phyloP scores from a whole-genome alignment of 2,329 filamentous ascomycete species.

The Cercospora sojina region DNA sequence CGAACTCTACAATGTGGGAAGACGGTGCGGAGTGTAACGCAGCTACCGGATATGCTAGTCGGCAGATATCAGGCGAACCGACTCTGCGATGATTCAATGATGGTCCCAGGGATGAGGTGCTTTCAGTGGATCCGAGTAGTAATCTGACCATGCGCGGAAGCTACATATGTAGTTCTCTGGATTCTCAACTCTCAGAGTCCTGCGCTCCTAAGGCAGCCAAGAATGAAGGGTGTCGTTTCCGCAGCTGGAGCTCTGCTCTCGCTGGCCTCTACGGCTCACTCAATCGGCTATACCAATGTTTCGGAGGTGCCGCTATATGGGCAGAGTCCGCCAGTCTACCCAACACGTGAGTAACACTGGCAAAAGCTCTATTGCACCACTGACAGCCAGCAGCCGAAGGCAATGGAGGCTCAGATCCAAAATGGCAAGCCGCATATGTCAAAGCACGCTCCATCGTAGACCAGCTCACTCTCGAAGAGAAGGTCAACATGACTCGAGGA shows the following conservation, averaged over 20 bases:
- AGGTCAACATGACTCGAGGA: slow-evolving; percentile 39
- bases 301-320: slow-evolving; percentile 25
- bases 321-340: slow-evolving; percentile 32
- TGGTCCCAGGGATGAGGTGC: not conserved
- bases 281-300: slow-evolving; percentile 22
- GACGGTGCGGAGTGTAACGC: not conserved
- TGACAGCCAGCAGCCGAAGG: slow-evolving; percentile 24
- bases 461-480: slow-evolving; percentile 40
- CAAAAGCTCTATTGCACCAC: not conserved
- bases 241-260: slow-evolving; percentile 23
- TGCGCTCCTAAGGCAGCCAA: not conserved
- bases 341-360: slow-evolving; percentile 28
- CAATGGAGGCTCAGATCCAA: slow-evolving; percentile 24
- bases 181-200: not conserved
- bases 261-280: slow-evolving; percentile 11
- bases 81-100: not conserved
- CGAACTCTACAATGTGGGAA: not conserved
- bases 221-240: slow-evolving; percentile 19
- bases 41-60: not conserved
- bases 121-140: not conserved
- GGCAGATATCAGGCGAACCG: not conserved
- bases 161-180: not conserved
- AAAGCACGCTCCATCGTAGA: slow-evolving; percentile 36
- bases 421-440: slow-evolving; percentile 36
- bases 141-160: not conserved